These are phyloP conservation scores for Penicillium aurantiogriseum DNA, from an alignment of 2,329 filamentous ascomycete genomes.

Conservation along the genomic window DNA sequence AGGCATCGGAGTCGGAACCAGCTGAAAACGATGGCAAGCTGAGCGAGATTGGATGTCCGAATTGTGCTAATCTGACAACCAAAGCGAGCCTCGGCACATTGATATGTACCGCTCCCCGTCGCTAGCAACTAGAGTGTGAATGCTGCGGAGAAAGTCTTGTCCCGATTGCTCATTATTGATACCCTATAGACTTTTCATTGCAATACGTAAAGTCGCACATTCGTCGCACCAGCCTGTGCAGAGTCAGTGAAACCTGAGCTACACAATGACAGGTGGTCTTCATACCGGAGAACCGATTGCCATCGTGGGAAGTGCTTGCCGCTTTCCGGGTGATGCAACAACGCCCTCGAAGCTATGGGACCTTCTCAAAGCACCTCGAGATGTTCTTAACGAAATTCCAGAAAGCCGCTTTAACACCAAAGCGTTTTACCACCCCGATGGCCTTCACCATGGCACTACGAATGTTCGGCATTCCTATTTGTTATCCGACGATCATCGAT, in stretches of 20 bases:
- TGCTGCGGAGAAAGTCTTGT: conserved; percentile 3
- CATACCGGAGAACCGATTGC: conserved; percentile 24
- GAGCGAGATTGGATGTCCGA: conserved; percentile 10
- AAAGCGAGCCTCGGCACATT: conserved; percentile 4
- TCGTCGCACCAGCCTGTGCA: conserved; percentile 3
- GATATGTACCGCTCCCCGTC: conserved; percentile 12
- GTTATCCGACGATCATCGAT: conserved; percentile 23
- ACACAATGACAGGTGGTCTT: conserved; percentile 16
- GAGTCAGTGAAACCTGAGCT: conserved; percentile 3
- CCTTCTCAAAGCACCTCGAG: conserved; percentile 23
- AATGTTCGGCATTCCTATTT: conserved; percentile 28
- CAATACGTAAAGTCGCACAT: conserved; percentile 6
- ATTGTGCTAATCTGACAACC: not conserved
- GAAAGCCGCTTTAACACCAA: conserved; percentile 23
- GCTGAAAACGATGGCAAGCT: conserved; percentile 6
- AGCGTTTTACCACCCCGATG: conserved; percentile 26
- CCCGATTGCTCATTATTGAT: not conserved
- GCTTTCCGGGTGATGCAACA: conserved; percentile 26
- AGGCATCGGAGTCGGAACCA: conserved; percentile 14
- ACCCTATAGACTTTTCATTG: conserved; percentile 4
- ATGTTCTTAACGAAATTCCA: conserved; percentile 24
- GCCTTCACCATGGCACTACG: conserved; percentile 26
- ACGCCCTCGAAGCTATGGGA: conserved; percentile 28
- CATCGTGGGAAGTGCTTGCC: conserved; percentile 28
- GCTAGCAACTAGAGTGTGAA: conserved; percentile 1